Base-by-base conservation (phyloP, 2,329 filamentous ascomycete genomes). In the Hirsutella minnesotensis region DNA sequence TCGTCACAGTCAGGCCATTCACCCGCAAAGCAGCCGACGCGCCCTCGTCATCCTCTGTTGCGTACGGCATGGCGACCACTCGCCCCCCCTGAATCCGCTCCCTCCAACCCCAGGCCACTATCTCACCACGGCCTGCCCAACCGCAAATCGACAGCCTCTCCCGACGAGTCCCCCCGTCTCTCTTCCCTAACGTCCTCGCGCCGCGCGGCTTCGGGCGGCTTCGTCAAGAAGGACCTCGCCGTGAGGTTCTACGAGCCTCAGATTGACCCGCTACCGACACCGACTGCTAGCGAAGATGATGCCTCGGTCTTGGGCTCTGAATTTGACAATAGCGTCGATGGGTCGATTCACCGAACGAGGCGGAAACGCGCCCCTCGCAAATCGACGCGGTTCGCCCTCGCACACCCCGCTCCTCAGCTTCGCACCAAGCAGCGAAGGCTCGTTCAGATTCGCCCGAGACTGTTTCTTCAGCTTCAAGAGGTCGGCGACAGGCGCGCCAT, bases 381-480 rank as follows among this genome's bases (percentile, higher is more conserved):
- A 41, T 79, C 75, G 55, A 84, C 79, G 3, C 72, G 69, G 7
- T 87, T 75, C 57, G 69, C 77, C 42, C 68, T 88, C 34, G 83
- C 81, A 36, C 81, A 83, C 49, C 82, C 84, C 0, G 69, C 81
- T 45, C 68, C 82, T 48, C 66, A 71, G 53, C 56, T 75, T 47
- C 63, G 72, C 49, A 66, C 69, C 54, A 73, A 79, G 54, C 83
- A 82, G 55, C 70, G 83, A 20, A 72, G 81, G 47, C 66, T 86
- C 30, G 68, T 83, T 13, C 76, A 81, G 51, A 68, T 83, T 24
- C 75, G 82, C 15, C 82, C 83, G 10, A 77, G 77, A 41, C 64
- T 87, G 16, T 64, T 87, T 5, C 69, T 89, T 5, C 84, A 90
- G 58, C 65, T 89, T 15, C 84, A 88, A 54, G 71, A 76, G 44